Evolutionary conservation across 73 alveolate species (phyloP).

Genomic region (Blepharisma japonicum): DNA sequence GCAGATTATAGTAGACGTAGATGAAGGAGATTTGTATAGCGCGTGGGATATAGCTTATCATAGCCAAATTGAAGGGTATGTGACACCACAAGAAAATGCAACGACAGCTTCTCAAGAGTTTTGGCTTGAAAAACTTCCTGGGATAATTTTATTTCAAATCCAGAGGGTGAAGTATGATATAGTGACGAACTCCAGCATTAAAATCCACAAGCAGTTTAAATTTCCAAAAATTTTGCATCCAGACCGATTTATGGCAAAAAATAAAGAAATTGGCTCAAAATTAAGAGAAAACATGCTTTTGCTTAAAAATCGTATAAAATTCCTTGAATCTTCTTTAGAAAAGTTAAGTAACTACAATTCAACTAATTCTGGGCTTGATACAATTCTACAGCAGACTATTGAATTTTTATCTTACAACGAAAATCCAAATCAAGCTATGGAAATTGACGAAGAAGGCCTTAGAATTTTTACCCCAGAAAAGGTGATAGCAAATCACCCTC

Average conservation of each 20-base stretch:
- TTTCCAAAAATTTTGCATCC: conserved; percentile 66
- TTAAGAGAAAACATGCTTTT: conserved; percentile 48
- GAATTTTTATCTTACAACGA: conserved; percentile 12
- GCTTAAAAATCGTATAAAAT: conserved; percentile 33
- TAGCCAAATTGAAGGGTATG: conserved; percentile 7
- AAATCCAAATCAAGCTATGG: conserved; percentile 1
- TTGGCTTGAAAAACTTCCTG: conserved; percentile 60
- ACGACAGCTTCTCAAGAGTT: conserved; percentile 51
- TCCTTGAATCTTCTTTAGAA: conserved; percentile 37
- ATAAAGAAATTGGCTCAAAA: conserved; percentile 34
- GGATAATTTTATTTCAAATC: conserved; percentile 59
- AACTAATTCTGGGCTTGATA: conserved; percentile 28
- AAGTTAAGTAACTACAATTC: conserved; percentile 24
- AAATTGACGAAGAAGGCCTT: not conserved
- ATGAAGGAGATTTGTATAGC: conserved; percentile 14
- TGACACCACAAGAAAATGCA: conserved; percentile 31
- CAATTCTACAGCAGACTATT: conserved; percentile 18
- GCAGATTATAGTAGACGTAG: conserved; percentile 23
- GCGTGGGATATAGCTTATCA: conserved; percentile 20
- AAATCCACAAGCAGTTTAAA: conserved; percentile 56
- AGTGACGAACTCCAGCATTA: conserved; percentile 37
- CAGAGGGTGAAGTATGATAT: conserved; percentile 62
- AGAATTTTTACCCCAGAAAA: not conserved
- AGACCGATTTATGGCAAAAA: conserved; percentile 66
- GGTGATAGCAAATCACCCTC: not conserved